These are phyloP conservation scores for Lentinula raphanica DNA, from an alignment of 768 basidiomycete genomes.

Conservation along the genomic window DNA sequence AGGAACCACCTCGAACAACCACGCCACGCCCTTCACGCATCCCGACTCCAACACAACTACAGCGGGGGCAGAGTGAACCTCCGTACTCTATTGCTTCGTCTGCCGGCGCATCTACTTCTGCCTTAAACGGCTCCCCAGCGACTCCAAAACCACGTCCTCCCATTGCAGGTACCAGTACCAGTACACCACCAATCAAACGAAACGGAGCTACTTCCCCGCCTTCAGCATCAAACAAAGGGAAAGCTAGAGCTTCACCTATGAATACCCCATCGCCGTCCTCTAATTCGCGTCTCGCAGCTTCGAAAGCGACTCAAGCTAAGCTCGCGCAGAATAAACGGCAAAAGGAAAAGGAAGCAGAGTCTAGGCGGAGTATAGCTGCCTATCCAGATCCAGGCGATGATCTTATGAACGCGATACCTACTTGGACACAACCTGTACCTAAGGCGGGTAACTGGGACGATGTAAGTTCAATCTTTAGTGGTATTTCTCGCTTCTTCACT, in stretches of 20 bases:
- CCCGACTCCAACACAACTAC: constrained; percentile 27
- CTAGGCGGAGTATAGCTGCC: constrained; percentile 54
- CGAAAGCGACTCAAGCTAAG: constrained; percentile 37
- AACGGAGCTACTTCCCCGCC: background rate
- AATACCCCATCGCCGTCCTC: constrained; percentile 26
- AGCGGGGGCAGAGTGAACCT: constrained; percentile 34
- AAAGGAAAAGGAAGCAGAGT: constrained; percentile 36
- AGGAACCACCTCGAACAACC: constrained; percentile 25
- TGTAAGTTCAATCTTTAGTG: constrained; percentile 39
- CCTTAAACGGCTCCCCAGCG: background rate
- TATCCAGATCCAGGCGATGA: constrained; percentile 62
- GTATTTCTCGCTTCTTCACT: background rate
- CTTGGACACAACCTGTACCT: constrained; percentile 72
- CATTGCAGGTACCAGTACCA: background rate
- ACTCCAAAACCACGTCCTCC: background rate
- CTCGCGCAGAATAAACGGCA: constrained; percentile 27
- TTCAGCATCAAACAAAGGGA: background rate
- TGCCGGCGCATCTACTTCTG: background rate
- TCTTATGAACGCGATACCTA: constrained; percentile 72
- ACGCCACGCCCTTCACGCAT: constrained; percentile 34
- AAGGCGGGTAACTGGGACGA: constrained; percentile 81
- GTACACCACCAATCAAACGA: background rate
- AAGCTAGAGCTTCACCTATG: constrained; percentile 23
- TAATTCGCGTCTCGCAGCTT: constrained; percentile 36
- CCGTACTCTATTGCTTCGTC: constrained; percentile 22